A percentile compares a stretch with the other conserved stretches of the same genome.
Evolutionary conservation across 2,329 filamentous ascomycete genomes (phyloP).

Genomic region (Zymoseptoria ardabiliae): DNA sequence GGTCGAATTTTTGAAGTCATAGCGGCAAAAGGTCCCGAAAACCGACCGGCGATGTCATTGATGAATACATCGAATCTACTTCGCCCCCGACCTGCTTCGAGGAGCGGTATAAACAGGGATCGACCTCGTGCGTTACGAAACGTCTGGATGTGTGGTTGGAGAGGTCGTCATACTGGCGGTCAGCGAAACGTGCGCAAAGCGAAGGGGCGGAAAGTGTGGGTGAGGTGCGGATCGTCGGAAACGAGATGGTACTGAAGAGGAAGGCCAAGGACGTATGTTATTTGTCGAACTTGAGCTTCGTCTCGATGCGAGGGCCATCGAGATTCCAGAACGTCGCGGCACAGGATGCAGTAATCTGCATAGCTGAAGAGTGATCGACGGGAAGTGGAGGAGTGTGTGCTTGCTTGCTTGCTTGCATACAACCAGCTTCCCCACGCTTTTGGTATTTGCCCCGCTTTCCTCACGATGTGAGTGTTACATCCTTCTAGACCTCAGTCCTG

Average conservation of each 20-base stretch:
- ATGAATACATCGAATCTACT: neutral
- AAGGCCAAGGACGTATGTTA: neutral
- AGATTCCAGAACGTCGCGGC: neutral
- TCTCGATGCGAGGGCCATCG: neutral
- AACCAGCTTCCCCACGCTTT: neutral
- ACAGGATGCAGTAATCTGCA: neutral
- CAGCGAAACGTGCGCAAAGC: neutral
- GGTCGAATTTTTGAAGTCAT: neutral
- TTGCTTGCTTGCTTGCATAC: neutral
- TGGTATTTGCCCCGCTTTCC: neutral
- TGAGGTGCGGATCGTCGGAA: neutral
- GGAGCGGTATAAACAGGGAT: neutral
- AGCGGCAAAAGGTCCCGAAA: neutral
- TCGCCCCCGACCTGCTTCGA: neutral
- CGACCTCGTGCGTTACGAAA: neutral
- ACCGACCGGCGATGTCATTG: neutral
- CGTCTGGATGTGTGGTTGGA: neutral
- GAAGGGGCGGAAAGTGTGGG: neutral
- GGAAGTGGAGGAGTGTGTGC: neutral
- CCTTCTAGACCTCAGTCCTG: neutral
- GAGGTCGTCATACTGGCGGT: neutral
- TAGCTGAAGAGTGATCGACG: neutral
- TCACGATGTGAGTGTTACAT: neutral
- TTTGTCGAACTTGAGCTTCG: no score
- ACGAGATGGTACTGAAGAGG: neutral